Conservation (phyloP, 495 filamentous ascomycete genomes). For the Talaromyces wortmannii region DNA sequence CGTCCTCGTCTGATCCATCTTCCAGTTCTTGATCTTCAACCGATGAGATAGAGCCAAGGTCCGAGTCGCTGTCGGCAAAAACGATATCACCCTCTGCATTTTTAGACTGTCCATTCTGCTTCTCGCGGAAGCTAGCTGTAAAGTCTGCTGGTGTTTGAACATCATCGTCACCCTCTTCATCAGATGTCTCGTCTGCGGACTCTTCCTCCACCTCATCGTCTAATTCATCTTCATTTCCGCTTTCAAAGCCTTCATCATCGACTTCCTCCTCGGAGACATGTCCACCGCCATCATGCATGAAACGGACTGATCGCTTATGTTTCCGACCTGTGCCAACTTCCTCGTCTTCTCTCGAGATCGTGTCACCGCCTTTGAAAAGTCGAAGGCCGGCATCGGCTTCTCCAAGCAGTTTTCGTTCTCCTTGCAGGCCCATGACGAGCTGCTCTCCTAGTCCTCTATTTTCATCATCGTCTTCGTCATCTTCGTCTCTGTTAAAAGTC, state of each 20-base stretch:
- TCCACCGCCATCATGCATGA: slow-evolving; percentile 45
- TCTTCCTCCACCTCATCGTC: slow-evolving; percentile 43
- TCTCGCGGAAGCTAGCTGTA: slow-evolving; percentile 32
- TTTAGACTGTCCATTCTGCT: slow-evolving; percentile 31
- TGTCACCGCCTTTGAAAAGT: slow-evolving; percentile 71
- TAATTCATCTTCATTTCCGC: slow-evolving; percentile 52
- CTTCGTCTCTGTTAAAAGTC: slow-evolving; percentile 67
- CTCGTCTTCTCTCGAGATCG: slow-evolving; percentile 54
- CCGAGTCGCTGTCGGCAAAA: slow-evolving; percentile 96
- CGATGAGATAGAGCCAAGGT: slow-evolving; percentile 82
- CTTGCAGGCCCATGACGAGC: slow-evolving; percentile 83
- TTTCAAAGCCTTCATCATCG: slow-evolving; percentile 56
- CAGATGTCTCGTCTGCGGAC: slow-evolving; percentile 17
- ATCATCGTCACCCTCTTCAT: slow-evolving; percentile 25
- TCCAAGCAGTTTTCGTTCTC: slow-evolving; percentile 74
- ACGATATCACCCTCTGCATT: slow-evolving; percentile 57
- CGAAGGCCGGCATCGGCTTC: slow-evolving; percentile 72
- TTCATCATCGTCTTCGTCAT: slow-evolving; percentile 43
- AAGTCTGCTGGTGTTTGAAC: slow-evolving; percentile 37
- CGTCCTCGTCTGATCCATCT: slow-evolving; percentile 47
- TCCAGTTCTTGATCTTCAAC: slow-evolving; percentile 57
- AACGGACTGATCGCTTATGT: slow-evolving; percentile 56
- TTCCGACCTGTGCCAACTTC: slow-evolving; percentile 64
- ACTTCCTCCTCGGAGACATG: slow-evolving; percentile 47
- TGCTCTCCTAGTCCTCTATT: slow-evolving; percentile 88